These are phyloP conservation scores for Chaetomiaceae sp. DNA, from an alignment of 2,329 filamentous ascomycete genomes.

Conservation along the genomic window DNA sequence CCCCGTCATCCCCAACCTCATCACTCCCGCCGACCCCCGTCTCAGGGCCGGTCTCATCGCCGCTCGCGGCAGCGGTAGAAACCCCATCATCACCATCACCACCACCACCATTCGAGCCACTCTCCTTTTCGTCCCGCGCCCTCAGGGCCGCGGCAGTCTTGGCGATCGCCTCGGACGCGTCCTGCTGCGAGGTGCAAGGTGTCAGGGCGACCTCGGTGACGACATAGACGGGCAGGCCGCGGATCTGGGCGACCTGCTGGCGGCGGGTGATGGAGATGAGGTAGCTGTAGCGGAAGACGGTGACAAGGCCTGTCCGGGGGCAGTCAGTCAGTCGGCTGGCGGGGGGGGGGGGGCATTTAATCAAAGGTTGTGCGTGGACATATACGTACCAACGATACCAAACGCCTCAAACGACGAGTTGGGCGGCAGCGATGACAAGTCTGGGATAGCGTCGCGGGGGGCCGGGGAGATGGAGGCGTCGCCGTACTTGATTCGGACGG, in stretches of 20 bases:
- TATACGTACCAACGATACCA: slow-evolving; percentile 53
- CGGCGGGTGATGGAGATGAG: slow-evolving; percentile 82
- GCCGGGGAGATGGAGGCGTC: slow-evolving; percentile 46
- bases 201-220: slow-evolving; percentile 89
- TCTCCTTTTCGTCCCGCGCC: slow-evolving; percentile 32
- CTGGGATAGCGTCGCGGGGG: slow-evolving; percentile 43
- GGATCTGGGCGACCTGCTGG: slow-evolving; percentile 82
- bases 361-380: too few species aligned
- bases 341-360: too few species aligned
- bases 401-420: slow-evolving; percentile 55
- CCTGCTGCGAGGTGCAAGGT: slow-evolving; percentile 69
- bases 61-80: slow-evolving; percentile 2
- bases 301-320: slow-evolving; percentile 81
- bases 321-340: too few species aligned
- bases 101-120: slow-evolving; percentile 34
- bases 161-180: slow-evolving; percentile 68
- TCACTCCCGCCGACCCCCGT: not conserved
- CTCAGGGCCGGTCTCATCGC: slow-evolving; percentile 3
- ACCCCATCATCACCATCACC: slow-evolving; percentile 28
- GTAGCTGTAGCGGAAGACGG: slow-evolving; percentile 75
- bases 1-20: slow-evolving; percentile 1
- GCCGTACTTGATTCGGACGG: slow-evolving; percentile 66
- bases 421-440: slow-evolving; percentile 36
- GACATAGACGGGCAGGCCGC: slow-evolving; percentile 76
- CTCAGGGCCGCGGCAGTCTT: slow-evolving; percentile 49